Evolutionary conservation across 768 basidiomycete genomes (phyloP).

Genomic region (Hygrophoropsis aurantiaca): DNA sequence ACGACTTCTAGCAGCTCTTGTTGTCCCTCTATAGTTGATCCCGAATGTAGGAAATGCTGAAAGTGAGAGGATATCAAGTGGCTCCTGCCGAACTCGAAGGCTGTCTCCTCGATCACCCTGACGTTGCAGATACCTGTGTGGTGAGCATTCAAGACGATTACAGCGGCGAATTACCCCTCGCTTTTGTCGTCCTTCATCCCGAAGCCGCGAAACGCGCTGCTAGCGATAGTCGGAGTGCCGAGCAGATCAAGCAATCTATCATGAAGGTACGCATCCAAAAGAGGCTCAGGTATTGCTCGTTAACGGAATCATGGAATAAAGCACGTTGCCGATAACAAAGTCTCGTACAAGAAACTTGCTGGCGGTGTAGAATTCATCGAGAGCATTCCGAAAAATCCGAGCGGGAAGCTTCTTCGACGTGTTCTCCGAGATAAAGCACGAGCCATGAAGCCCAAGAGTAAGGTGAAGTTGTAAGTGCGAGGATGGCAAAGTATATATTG

Average conservation of each 20-base stretch:
- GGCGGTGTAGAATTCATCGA: constrained; percentile 67
- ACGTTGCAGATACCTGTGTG: constrained; percentile 62
- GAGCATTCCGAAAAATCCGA: constrained; percentile 66
- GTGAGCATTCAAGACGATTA: constrained; percentile 73
- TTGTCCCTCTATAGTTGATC: not conserved
- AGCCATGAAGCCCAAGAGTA: constrained; percentile 4
- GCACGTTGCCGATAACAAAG: constrained; percentile 60
- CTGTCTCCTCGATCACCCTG: constrained; percentile 58
- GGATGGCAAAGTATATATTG: too few species aligned
- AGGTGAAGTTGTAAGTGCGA: constrained; percentile 32
- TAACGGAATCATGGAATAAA: constrained; percentile 16
- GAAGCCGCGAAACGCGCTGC: constrained; percentile 36
- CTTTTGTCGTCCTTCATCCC: constrained; percentile 58
- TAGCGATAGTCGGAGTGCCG: constrained; percentile 30
- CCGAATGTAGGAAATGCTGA: constrained; percentile 60
- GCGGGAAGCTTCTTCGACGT: constrained; percentile 64
- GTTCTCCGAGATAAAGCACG: constrained; percentile 53
- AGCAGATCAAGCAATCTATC: constrained; percentile 40
- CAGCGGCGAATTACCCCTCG: constrained; percentile 72
- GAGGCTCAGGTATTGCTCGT: too few species aligned
- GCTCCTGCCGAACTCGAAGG: constrained; percentile 70
- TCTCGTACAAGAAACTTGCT: constrained; percentile 57
- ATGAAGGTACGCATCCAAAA: constrained; percentile 48
- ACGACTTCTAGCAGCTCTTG: too few species aligned
- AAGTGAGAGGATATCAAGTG: constrained; percentile 59